Percentiles rank a stretch among this genome's conserved stretches.
These are phyloP conservation scores for Coemansia sp. DNA, from an alignment of 192 early-diverging fungal genomes.

Conservation along the genomic window DNA sequence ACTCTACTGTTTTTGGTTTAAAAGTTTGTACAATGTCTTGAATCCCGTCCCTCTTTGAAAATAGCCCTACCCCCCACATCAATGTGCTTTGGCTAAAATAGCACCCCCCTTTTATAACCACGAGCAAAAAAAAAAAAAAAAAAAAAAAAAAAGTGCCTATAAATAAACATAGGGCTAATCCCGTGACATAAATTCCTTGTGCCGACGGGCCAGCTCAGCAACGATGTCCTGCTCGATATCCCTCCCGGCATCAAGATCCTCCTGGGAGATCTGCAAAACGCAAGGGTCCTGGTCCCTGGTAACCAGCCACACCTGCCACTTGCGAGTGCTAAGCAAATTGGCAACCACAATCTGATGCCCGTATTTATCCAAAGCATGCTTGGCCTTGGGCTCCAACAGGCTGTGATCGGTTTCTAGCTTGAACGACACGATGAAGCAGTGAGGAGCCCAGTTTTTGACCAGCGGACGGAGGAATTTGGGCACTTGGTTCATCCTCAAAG, in stretches of 20 bases:
- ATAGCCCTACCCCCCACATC: no score
- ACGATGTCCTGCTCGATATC: conserved; percentile 48
- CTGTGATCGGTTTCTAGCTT: conserved; percentile 90
- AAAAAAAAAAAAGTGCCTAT: neutral
- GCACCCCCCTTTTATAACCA: no score
- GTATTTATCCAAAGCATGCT: conserved; percentile 75
- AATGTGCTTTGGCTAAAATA: no score
- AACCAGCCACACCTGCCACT: conserved; percentile 71
- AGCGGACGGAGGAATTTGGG: conserved; percentile 94
- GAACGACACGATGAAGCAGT: conserved; percentile 94
- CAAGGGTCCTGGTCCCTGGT: conserved; percentile 30
- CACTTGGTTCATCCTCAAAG: conserved; percentile 89
- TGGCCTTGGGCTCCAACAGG: conserved; percentile 78
- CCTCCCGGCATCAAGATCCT: conserved; percentile 16
- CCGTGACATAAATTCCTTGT: conserved; percentile 14
- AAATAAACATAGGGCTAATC: neutral
- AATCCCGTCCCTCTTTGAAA: no score
- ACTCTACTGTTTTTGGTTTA: no score
- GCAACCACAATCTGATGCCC: conserved; percentile 97
- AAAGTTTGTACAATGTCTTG: no score
- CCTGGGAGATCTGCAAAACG: conserved; percentile 30
- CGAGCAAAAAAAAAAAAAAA: no score
- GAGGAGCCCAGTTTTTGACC: conserved; percentile 88
- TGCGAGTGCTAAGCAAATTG: conserved; percentile 87
- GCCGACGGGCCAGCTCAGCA: conserved; percentile 34